Evolutionary conservation across 2,329 filamentous ascomycete species (phyloP).

Genomic region (Penicillium sp.): DNA sequence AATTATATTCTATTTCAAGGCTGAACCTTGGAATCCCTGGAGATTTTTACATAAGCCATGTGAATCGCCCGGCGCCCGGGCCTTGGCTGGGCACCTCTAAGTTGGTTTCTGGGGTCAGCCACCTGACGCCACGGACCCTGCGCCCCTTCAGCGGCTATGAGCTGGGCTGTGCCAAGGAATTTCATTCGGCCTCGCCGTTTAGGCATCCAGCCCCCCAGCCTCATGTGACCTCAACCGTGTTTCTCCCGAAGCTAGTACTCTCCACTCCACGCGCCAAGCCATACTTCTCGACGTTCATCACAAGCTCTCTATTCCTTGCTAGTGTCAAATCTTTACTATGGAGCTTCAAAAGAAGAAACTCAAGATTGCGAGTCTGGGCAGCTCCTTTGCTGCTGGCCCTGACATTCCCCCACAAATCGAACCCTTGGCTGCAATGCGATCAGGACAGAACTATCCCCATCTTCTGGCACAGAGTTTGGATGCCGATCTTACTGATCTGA

Average conservation of each 20-base stretch:
- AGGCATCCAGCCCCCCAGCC: neutral
- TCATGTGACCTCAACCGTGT: neutral
- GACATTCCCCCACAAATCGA: constrained; percentile 17
- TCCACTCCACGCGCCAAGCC: neutral
- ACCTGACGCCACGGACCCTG: neutral
- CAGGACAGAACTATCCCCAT: constrained; percentile 18
- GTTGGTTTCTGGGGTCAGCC: too few species aligned
- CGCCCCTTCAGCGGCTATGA: neutral
- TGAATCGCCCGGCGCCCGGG: too few species aligned
- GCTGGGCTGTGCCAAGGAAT: neutral
- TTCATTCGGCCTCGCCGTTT: neutral
- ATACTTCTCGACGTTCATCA: neutral
- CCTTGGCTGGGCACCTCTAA: too few species aligned
- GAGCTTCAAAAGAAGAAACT: constrained; percentile 1
- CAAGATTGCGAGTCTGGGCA: constrained; percentile 16
- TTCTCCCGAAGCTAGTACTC: neutral
- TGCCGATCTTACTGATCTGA: constrained; percentile 16
- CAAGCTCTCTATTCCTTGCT: neutral
- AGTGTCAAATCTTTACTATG: neutral
- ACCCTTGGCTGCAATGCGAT: constrained; percentile 12
- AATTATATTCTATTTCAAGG: too few species aligned
- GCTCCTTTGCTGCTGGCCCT: constrained; percentile 19
- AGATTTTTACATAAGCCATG: too few species aligned
- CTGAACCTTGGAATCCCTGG: too few species aligned
- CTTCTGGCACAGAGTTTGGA: constrained; percentile 13